These are phyloP conservation scores for Saccharomycopsis oosterbeekiorum DNA, from an alignment of 805 yeast genomes.

Conservation along the genomic window DNA sequence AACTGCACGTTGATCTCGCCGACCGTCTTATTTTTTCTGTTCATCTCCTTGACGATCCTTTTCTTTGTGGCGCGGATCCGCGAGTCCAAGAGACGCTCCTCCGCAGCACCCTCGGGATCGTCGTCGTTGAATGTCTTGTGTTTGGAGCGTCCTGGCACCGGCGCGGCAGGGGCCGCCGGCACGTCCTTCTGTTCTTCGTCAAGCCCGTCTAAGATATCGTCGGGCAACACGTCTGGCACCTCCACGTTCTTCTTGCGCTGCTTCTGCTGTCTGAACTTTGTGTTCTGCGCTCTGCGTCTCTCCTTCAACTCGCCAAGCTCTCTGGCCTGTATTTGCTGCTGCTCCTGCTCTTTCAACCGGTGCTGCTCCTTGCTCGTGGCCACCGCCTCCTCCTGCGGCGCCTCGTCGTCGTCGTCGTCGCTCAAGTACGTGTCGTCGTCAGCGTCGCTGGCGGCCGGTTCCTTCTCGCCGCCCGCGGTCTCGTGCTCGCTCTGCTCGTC, in stretches of 20 bases:
- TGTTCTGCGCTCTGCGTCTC: conserved; percentile 7
- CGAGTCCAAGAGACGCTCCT: background rate
- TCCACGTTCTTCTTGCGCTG: background rate
- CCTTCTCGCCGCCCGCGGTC: background rate
- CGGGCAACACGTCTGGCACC: conserved; percentile 12
- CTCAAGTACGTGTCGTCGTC: background rate
- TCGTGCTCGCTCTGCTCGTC: background rate
- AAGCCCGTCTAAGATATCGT: conserved; percentile 3
- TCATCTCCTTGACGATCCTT: conserved; percentile 4
- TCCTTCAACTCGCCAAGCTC: conserved; percentile 5
- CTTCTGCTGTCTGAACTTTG: conserved; percentile 11
- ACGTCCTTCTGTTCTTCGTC: background rate
- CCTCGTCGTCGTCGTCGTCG: conserved; percentile 7
- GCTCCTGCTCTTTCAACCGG: conserved; percentile 2
- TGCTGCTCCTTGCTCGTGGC: background rate
- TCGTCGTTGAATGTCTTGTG: conserved; percentile 6
- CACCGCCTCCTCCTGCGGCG: conserved; percentile 9
- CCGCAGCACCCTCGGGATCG: conserved; percentile 1
- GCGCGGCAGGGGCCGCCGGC: background rate
- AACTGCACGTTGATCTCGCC: conserved; percentile 12
- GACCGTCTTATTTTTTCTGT: background rate
- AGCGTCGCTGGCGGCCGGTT: background rate
- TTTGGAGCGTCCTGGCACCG: background rate
- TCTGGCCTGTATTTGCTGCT: conserved; percentile 3
- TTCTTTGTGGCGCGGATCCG: conserved; percentile 1